Base-by-base conservation (phyloP, 208 protist species). In the Porcisia hertigi region DNA sequence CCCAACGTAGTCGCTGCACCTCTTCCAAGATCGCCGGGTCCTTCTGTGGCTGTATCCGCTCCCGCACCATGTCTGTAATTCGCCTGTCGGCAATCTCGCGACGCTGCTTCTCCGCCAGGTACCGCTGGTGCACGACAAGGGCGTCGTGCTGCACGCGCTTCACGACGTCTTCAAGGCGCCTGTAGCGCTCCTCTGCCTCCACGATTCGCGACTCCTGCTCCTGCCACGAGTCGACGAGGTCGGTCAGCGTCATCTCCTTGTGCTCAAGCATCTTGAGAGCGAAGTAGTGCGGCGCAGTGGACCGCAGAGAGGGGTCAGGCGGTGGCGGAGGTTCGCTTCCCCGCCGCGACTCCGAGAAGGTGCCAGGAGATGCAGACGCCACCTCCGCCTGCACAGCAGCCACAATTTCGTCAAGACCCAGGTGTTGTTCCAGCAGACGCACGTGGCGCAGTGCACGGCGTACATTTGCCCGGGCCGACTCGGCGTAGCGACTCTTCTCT, bases 191-290 rank as follows among this genome's bases (percentile, higher is more conserved):
- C 76, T 96, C 86, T 9, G 81, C 75, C 5, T 59, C 70, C 3
- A 60, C 45, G 58, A 94, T 81, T 64, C 88, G 84, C n/a, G 53
- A 58, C 71, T 92, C 89, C 73, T 97, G 90, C 20, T 63, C 47
- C 49, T 83, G 69, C 91, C 93, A 97, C 6, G 82, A 76, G 60
- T 95, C 85, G 11, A 97, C 87, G 0, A 97, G 81, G 54, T 97
- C 93, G 8, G 89, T 93, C 36, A 97, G 74, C 1, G 93, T 92
- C 41, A 97, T 64, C 34, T 95, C 89, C 66, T 84, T 84, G 80
- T 94, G 90, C 70, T 90, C 82, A 20, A 97, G 74, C 70, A 91
- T 66, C 6, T 83, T 85, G 43, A 97, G 72, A 5, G 93, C 93
- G 81, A 85, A 95, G 79, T 94, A 95, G 30, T 94, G 84, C 34